Evolutionary conservation across 495 filamentous ascomycete species (phyloP), one percentile per base, ranked within the genome.

Genomic region (Penicillium salamii): DNA sequence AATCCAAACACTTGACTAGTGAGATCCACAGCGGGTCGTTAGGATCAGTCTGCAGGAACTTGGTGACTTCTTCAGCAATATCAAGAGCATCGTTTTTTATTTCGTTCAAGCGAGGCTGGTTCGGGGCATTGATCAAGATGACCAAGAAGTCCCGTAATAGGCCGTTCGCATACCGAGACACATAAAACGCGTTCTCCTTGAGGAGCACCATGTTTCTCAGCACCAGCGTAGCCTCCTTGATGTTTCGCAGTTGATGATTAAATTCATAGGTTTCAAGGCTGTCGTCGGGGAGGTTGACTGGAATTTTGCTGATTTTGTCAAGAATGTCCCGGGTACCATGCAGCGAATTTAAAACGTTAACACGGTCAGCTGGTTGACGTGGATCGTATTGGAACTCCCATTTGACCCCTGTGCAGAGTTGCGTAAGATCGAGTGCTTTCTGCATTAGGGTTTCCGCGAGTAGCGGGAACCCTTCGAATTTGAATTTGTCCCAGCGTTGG

Each of bases 171-270:
- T 88, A 80, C 5, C 82, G 82, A 7, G 90, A 81, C 43, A 96
- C 77, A 57, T 88, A 92, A 19, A 77, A 68, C 1, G 93, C 93
- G 59, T 99, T 99, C 47, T 97, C 91, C 21, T 82, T 76, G 18
- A 95, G 75, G 64, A 96, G 84, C 5, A 87, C 84, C 89, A 99
- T 95, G 59, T 99, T 99, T 37, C 95, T 80, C 42, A 97, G 74
- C 19, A 95, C 88, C 29, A 97, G 72, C 15, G 83, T 89, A 3
- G 93, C 91, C 65, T 97, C 91, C 42, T 85, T 91, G 52, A 96
- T 78, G 56, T 86, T 81, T 19, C 84, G 77, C 17, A 97, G 70
- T 9, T 79, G 67, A 49, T 90, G 79, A 49, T 79, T 78, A 57
- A 88, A 89, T 29, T 89, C 85, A 26, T 79, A 77, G 3, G 89